Percentiles rank a stretch among this genome's conserved stretches.
Evolutionary conservation across 495 filamentous ascomycete genomes (phyloP).

Genomic region (Lasiosphaeris hirsuta): DNA sequence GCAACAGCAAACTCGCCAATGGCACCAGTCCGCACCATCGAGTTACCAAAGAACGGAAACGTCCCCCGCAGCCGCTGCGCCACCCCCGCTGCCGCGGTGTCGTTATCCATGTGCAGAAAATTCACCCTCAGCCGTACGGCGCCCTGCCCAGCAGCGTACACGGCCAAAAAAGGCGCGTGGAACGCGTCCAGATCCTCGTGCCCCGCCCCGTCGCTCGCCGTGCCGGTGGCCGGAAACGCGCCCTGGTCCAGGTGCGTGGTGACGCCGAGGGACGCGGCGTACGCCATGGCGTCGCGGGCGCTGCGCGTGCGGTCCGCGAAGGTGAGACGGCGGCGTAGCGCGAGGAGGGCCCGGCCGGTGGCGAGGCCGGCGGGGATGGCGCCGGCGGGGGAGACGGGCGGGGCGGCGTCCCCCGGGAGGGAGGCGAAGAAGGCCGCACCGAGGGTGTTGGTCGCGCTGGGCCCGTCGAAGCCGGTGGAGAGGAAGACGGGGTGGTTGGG

Average conservation of each 20-base stretch:
- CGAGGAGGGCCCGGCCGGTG: slow-evolving; percentile 22
- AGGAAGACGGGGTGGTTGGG: slow-evolving; percentile 26
- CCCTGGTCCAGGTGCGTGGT: slow-evolving; percentile 32
- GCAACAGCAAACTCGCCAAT: slow-evolving; percentile 26
- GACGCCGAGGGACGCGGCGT: slow-evolving; percentile 24
- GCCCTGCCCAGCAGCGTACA: slow-evolving; percentile 14
- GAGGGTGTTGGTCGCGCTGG: slow-evolving; percentile 21
- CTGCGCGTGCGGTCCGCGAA: slow-evolving; percentile 18
- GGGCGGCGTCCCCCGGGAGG: neutral
- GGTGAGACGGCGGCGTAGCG: slow-evolving; percentile 18
- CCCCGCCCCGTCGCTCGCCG: slow-evolving; percentile 22
- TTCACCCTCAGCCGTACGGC: slow-evolving; percentile 26
- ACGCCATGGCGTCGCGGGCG: slow-evolving; percentile 24
- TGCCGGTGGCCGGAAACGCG: slow-evolving; percentile 22
- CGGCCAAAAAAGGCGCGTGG: slow-evolving; percentile 24
- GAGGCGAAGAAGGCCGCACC: slow-evolving; percentile 21
- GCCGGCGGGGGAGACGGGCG: slow-evolving; percentile 10
- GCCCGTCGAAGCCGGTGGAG: slow-evolving; percentile 21
- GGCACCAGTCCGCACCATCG: slow-evolving; percentile 28
- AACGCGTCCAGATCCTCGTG: slow-evolving; percentile 25
- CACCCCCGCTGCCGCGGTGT: slow-evolving; percentile 5
- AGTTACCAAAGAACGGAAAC: slow-evolving; percentile 28
- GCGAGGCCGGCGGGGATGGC: slow-evolving; percentile 16
- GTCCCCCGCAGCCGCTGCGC: slow-evolving; percentile 24
- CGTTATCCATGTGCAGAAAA: slow-evolving; percentile 24